Evolutionary conservation across 2,329 filamentous ascomycete species (phyloP), one percentile per base, ranked within the genome.

Genomic region (Aspergillus fumigatus): DNA sequence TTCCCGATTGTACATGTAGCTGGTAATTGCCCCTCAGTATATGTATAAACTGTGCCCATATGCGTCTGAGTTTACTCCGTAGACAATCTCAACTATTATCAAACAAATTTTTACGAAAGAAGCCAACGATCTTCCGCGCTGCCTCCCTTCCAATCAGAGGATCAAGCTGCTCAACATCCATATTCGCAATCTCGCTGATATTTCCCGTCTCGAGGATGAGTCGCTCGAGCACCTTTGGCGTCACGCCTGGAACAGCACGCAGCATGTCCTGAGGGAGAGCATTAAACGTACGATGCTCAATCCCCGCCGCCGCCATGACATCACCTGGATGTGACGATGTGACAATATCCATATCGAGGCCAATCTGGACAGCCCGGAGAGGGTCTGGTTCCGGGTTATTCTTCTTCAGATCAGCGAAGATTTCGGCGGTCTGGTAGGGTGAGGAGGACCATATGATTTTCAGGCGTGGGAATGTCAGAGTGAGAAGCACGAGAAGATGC

Each of bases 391-490:
- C 94, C 3, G 87, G 81, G 65, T 93, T 88, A 66, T 92, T 88
- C 63, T 91, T 88, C 78, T 99, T 99, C 54, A 99, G 83, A 63
- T 91, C 88, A 66, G 92, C 88, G 71, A 99, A 97, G 60, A 99
- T 97, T 77, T 97, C 92, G 1, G 94, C 94, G 0, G 94, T 97
- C 73, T 99, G 92, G 70, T 96, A 96, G 0, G 94, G 93, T 10
- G 88, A 92, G 8, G 85, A 90, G 8, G 89, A 94, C 94, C 94
- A 99, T 65, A 99, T 91, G 65, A 99, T 89, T 62, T 90, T 88
- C 50, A 99, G 82, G 23, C 85, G 85, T 0, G 94, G 94, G 66
- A 97, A 99, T 0, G 93, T 90, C 4, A 99, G 83, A 0, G 92
- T 97, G 21, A 99, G 82, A 48, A 97, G 85, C 11, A 97, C 94